Evolutionary conservation across 2,329 filamentous ascomycete genomes (phyloP).

Genomic region (Parascedosporium putredinis): DNA sequence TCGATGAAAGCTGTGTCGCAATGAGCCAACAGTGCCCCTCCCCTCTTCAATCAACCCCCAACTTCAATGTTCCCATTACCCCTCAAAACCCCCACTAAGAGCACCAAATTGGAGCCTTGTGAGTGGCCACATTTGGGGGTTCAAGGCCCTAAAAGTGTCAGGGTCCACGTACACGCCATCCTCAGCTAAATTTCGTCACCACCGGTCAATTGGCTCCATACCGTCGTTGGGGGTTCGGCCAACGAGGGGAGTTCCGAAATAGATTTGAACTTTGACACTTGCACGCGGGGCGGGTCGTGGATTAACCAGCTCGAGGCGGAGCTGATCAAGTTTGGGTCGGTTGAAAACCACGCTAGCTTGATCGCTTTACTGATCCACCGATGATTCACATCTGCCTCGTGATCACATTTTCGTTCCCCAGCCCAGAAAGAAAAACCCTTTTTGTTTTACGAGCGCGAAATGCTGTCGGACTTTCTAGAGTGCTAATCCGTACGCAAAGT

Average conservation of each 20-base stretch:
- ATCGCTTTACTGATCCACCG: no score
- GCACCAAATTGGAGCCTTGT: neutral
- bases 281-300: no score
- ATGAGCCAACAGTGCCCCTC: neutral
- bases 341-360: no score
- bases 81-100: neutral
- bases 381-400: no score
- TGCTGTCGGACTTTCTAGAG: neutral
- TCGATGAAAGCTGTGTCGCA: neutral
- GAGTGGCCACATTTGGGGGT: neutral
- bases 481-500: neutral
- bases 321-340: neutral
- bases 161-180: slow-evolving; percentile 7
- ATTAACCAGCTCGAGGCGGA: neutral
- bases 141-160: neutral
- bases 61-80: no score
- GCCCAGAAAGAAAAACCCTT: no score
- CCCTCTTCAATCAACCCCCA: neutral
- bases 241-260: no score
- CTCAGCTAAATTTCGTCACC: slow-evolving; percentile 8
- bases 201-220: no score
- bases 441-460: neutral
- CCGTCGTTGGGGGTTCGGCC: no score
- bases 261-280: no score
- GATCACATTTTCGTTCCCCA: neutral